phyloP scores from a whole-genome alignment of 495 filamentous ascomycete species.

The Neurospora sp. region DNA sequence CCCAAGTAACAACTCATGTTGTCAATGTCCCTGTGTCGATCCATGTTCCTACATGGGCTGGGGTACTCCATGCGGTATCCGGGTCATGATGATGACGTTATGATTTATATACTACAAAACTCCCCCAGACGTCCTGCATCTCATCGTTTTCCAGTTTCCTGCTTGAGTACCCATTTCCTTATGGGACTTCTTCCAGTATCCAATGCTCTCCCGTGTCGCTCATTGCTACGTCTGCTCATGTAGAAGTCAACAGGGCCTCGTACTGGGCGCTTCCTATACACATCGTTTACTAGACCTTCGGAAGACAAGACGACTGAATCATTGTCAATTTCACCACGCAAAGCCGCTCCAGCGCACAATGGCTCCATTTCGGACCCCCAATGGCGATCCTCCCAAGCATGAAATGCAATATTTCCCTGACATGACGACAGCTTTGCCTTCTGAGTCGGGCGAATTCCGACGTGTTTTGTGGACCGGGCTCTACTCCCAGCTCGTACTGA shows the following conservation, averaged over 20 bases:
- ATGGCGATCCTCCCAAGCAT: slow-evolving; percentile 35
- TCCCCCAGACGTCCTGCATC: background rate
- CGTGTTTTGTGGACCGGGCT: slow-evolving; percentile 51
- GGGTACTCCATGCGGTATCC: background rate
- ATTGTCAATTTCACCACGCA: background rate
- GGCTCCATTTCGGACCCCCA: slow-evolving; percentile 13
- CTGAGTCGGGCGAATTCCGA: slow-evolving; percentile 45
- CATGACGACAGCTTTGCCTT: slow-evolving; percentile 40
- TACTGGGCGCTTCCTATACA: background rate
- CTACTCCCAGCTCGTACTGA: slow-evolving; percentile 52
- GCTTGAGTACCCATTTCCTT: background rate
- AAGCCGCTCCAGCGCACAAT: slow-evolving; percentile 5
- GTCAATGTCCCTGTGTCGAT: background rate
- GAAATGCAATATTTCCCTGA: slow-evolving; percentile 50
- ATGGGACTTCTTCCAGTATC: background rate
- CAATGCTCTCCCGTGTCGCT: background rate
- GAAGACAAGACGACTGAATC: background rate
- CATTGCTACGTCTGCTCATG: background rate
- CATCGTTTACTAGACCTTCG: background rate
- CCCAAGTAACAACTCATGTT: background rate
- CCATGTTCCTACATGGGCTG: background rate
- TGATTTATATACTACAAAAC: background rate
- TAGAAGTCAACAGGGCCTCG: background rate
- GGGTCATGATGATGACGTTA: background rate
- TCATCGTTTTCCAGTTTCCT: background rate